Base-by-base conservation (phyloP, 345 rosid genomes). In the Populus ilicifolia region DNA sequence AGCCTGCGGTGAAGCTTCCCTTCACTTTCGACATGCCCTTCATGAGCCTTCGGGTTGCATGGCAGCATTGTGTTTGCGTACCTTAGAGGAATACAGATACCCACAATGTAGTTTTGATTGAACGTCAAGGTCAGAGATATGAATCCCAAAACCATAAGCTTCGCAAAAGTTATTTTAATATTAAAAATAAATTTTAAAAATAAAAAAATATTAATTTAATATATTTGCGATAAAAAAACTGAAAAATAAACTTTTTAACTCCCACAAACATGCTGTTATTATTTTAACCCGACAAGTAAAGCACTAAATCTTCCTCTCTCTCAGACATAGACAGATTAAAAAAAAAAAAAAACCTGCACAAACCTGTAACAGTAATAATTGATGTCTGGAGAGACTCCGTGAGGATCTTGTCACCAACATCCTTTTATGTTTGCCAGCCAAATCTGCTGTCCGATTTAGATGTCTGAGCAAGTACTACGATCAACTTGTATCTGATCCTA, bases 91-190 rank as follows among this genome's bases (percentile, higher is more conserved):
- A 96, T 87, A 75, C 97, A 96, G n/a, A 94, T 80, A 36, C 27
- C 69, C 20, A 97, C 43, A 2, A 96, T 89, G 89, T 89, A 96
- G 80, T 35, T 83, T 88, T 96, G 98, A 35, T 94, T 90, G 71
- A 96, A 92, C 68, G 99, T 91, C 80, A 94, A 77, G 54, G 90
- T 63, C 73, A 96, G 81, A 61, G 99, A 96, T 67, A 96, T 94
- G 84, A 96, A 96, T 69, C 99, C 98, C 77, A 96, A 83, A 80
- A 96, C 89, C 98, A 96, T 96, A 7, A 96, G 93, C 87, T 96
- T 97, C 92, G 92, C 79, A 69, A 78, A 29, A 79, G 16, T 48
- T 6, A 4, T 33, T 0, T 33, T 33, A 33, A 4, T 33, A 33
- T 4, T 33, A 33, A 33, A 33, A 33, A 33, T 33, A 33, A 33